These are phyloP conservation scores for Myxozyma melibiosi DNA, from an alignment of 805 yeast genomes.

Conservation along the genomic window DNA sequence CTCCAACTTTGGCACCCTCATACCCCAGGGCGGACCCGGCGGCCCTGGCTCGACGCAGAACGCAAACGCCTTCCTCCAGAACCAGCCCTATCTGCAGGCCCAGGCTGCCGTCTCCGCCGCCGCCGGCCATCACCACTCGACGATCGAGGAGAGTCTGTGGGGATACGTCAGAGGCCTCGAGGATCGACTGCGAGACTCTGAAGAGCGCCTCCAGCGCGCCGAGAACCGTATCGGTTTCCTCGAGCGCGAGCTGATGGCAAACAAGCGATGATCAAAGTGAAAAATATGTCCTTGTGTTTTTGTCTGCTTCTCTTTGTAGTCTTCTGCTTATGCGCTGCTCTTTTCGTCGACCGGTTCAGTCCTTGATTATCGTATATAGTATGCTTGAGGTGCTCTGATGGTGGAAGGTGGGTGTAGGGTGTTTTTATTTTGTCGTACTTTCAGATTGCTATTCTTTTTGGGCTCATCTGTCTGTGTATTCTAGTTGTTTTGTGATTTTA, in stretches of 20 bases:
- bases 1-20: slow-evolving; percentile 8
- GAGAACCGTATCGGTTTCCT: slow-evolving; percentile 37
- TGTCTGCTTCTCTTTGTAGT: neutral
- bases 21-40: slow-evolving; percentile 4
- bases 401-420: too few species aligned
- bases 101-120: slow-evolving; percentile 13
- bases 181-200: slow-evolving; percentile 38
- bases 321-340: neutral
- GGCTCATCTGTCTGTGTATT: too few species aligned
- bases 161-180: slow-evolving; percentile 38
- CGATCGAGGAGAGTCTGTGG: slow-evolving; percentile 32
- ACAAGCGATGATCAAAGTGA: neutral
- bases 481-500: too few species aligned
- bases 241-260: slow-evolving; percentile 26
- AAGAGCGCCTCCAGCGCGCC: slow-evolving; percentile 40
- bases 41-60: slow-evolving; percentile 10
- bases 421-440: too few species aligned
- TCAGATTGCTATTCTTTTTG: too few species aligned
- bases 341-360: too few species aligned
- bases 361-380: too few species aligned
- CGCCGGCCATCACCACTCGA: slow-evolving; percentile 14
- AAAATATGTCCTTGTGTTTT: neutral
- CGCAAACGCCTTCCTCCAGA: slow-evolving; percentile 29
- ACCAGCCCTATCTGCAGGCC: slow-evolving; percentile 16
- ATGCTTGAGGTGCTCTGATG: too few species aligned